These are phyloP conservation scores for Emergomyces orientalis DNA, from an alignment of 2,329 filamentous ascomycete genomes.

Conservation along the genomic window DNA sequence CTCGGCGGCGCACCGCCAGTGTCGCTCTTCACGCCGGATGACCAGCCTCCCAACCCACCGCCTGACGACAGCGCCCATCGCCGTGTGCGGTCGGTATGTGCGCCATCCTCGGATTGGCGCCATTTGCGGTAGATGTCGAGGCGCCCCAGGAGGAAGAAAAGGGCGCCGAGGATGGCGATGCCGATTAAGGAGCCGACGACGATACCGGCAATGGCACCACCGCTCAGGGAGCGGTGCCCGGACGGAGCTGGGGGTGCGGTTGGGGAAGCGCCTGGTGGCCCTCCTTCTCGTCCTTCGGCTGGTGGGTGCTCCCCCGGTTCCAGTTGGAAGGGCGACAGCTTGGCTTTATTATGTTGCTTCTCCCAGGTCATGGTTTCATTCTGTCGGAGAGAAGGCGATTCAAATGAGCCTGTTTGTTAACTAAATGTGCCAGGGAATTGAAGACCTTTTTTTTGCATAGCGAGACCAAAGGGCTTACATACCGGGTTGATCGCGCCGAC, in stretches of 20 bases:
- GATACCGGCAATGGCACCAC: slow-evolving; percentile 53
- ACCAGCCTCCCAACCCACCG: slow-evolving; percentile 17
- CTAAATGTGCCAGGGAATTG: not conserved
- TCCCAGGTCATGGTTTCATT: slow-evolving; percentile 44
- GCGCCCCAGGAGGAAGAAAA: slow-evolving; percentile 30
- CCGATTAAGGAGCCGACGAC: slow-evolving; percentile 44
- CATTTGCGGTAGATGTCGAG: slow-evolving; percentile 29
- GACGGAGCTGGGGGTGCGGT: slow-evolving; percentile 12
- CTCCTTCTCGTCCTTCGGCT: slow-evolving; percentile 31
- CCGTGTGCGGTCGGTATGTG: slow-evolving; percentile 24
- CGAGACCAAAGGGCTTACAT: slow-evolving; percentile 16
- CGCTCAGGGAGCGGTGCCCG: slow-evolving; percentile 22
- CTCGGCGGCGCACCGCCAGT: not conserved
- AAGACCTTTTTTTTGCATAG: too few species aligned
- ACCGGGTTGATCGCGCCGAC: slow-evolving; percentile 66
- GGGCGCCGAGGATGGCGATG: slow-evolving; percentile 38
- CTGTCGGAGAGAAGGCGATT: slow-evolving; percentile 8
- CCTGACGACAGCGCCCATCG: slow-evolving; percentile 22
- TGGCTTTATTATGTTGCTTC: slow-evolving; percentile 40
- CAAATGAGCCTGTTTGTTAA: slow-evolving; percentile 9
- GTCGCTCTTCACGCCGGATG: slow-evolving; percentile 16
- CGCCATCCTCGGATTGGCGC: slow-evolving; percentile 26
- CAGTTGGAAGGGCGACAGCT: slow-evolving; percentile 45
- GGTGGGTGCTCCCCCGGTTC: slow-evolving; percentile 50
- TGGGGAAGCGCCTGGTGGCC: slow-evolving; percentile 10